phyloP scores from a whole-genome alignment of 176 grass and related monocot species.

The Microstegium vimineum region DNA sequence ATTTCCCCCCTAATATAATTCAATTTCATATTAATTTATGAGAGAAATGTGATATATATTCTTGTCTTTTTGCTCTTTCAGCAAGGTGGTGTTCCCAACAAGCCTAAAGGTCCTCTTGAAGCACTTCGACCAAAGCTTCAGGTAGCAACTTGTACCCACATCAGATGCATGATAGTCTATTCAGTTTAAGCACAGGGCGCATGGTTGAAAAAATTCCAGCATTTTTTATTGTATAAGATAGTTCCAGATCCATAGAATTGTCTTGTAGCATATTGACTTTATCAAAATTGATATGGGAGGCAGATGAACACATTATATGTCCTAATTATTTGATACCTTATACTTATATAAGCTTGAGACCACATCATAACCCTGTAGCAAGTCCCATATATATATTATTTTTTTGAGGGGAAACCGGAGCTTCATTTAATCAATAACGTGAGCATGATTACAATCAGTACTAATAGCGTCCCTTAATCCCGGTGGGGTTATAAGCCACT shows the following conservation, averaged over 20 bases:
- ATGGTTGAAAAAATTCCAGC: neutral
- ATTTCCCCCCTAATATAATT: neutral
- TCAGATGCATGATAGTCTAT: neutral
- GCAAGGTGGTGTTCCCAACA: slow-evolving; percentile 79
- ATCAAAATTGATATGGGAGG: neutral
- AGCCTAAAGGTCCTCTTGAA: slow-evolving; percentile 88
- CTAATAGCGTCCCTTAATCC: too few species aligned
- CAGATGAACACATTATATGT: neutral
- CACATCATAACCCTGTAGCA: neutral
- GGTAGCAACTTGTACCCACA: slow-evolving; percentile 21
- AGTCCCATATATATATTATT: too few species aligned
- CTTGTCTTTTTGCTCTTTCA: slow-evolving; percentile 19
- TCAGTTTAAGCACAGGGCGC: neutral
- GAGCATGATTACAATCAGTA: too few species aligned
- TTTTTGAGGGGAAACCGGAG: too few species aligned
- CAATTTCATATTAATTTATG: neutral
- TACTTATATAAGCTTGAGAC: neutral
- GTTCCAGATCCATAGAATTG: neutral
- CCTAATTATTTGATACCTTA: neutral
- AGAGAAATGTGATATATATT: neutral
- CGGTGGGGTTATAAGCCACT: too few species aligned
- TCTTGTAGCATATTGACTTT: neutral
- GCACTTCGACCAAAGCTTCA: slow-evolving; percentile 92
- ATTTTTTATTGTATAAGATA: slow-evolving; percentile 3
- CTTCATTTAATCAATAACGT: too few species aligned